Percentiles rank a stretch among this genome's conserved stretches.
phyloP scores from a whole-genome alignment of 2,329 filamentous ascomycete genomes.

The Verticillium isaacii region DNA sequence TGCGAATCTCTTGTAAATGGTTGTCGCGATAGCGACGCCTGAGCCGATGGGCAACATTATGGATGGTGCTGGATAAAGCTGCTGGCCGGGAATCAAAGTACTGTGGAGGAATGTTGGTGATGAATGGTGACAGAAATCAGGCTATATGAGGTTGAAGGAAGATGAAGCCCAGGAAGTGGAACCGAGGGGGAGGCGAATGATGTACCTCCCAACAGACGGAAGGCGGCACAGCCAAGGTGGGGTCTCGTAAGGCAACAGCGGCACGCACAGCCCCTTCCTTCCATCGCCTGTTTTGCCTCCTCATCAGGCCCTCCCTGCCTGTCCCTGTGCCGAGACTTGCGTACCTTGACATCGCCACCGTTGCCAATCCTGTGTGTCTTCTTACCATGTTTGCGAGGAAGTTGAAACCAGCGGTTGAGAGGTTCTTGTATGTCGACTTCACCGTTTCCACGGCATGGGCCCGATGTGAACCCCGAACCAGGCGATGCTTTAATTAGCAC shows the following conservation, averaged over 20 bases:
- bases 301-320: neutral
- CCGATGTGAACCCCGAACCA: too few species aligned
- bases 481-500: too few species aligned
- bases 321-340: neutral
- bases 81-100: neutral
- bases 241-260: neutral
- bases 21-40: neutral
- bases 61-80: neutral
- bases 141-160: neutral
- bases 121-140: too few species aligned
- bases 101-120: neutral
- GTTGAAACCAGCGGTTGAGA: too few species aligned
- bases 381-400: too few species aligned
- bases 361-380: neutral
- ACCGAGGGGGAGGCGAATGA: neutral
- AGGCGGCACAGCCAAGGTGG: neutral
- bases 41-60: constrained; percentile 6
- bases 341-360: neutral
- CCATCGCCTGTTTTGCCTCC: neutral
- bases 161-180: neutral
- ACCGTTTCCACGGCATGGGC: too few species aligned
- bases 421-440: too few species aligned
- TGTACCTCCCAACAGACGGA: neutral
- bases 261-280: neutral
- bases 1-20: neutral